A percentile compares a stretch with the other conserved stretches of the same genome.
Conservation (phyloP, 768 basidiomycete genomes). For the Lentinula lateritia region DNA sequence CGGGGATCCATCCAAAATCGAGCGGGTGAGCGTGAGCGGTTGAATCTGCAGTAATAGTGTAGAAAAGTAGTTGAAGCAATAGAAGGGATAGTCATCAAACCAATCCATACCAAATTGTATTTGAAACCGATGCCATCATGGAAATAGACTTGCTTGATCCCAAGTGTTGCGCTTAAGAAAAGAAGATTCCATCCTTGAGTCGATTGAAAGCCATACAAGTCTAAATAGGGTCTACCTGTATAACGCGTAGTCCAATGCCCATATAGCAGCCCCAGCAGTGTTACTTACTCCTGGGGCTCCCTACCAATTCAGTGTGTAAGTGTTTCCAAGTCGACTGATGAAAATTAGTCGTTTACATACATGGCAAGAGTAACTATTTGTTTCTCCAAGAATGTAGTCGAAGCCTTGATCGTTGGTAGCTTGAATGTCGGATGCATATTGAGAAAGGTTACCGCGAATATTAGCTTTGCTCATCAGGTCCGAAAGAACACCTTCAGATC, state of each 20-base stretch:
- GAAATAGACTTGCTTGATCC: constrained; percentile 43
- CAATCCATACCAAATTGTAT: constrained; percentile 48
- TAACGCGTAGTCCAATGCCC: constrained; percentile 62
- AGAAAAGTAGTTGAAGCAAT: not conserved
- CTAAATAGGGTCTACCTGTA: constrained; percentile 33
- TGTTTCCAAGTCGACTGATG: constrained; percentile 1
- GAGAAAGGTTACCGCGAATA: constrained; percentile 50
- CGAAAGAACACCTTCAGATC: not conserved
- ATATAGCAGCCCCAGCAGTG: constrained; percentile 50
- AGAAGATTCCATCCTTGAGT: too few relatives aligned
- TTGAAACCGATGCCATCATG: constrained; percentile 69
- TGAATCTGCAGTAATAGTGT: constrained; percentile 28
- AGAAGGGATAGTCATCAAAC: not conserved
- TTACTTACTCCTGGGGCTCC: constrained; percentile 10
- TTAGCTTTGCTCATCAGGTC: constrained; percentile 56
- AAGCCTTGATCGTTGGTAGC: constrained; percentile 42
- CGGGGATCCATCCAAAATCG: constrained; percentile 33
- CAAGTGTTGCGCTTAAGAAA: not conserved
- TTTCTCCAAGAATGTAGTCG: constrained; percentile 63
- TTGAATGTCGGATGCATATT: constrained; percentile 46
- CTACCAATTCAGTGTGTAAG: constrained; percentile 9
- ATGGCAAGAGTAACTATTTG: constrained; percentile 46
- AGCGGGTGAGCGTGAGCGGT: constrained; percentile 33
- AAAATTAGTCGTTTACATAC: constrained; percentile 10
- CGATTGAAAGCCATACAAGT: too few relatives aligned